A percentile compares a stretch with the other conserved stretches of the same genome.
phyloP scores from a whole-genome alignment of 2,329 filamentous ascomycete genomes.

The Pseudocercospora macadamiae region DNA sequence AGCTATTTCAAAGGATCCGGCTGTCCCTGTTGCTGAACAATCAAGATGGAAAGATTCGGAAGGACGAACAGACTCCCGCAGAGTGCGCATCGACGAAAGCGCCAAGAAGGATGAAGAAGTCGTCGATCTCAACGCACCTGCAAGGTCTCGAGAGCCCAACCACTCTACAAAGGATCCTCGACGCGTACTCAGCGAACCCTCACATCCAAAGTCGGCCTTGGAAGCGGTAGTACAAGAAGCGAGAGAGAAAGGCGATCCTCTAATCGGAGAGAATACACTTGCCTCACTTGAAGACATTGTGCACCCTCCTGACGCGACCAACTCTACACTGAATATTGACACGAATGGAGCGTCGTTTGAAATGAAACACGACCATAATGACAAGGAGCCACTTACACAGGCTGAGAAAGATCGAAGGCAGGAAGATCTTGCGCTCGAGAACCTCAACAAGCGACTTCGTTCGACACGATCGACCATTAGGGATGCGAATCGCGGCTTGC shows the following conservation, averaged over 20 bases:
- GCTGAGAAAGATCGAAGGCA: constrained; percentile 47
- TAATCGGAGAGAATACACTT: constrained; percentile 51
- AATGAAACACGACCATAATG: background rate
- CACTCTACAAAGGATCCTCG: constrained; percentile 4
- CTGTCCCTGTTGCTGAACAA: no score
- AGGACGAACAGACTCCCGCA: constrained; percentile 6
- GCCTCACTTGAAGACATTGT: constrained; percentile 52
- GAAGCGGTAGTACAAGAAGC: constrained; percentile 47
- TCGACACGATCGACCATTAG: constrained; percentile 47
- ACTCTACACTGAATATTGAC: constrained; percentile 29
- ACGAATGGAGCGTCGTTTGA: constrained; percentile 9
- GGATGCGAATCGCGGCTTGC: constrained; percentile 48
- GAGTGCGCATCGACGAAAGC: constrained; percentile 16
- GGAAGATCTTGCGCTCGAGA: constrained; percentile 46
- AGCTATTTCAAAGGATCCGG: background rate
- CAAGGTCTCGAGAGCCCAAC: background rate
- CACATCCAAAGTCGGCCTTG: constrained; percentile 38
- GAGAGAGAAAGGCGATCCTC: constrained; percentile 32
- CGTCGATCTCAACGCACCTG: background rate
- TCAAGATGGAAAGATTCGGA: background rate
- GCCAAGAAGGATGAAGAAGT: constrained; percentile 10
- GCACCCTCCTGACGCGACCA: constrained; percentile 32
- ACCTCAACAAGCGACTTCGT: constrained; percentile 46
- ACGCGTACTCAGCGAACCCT: constrained; percentile 22
- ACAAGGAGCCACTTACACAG: constrained; percentile 35